phyloP scores from a whole-genome alignment of 768 basidiomycete genomes.

The Dacryopinax primogenitus region DNA sequence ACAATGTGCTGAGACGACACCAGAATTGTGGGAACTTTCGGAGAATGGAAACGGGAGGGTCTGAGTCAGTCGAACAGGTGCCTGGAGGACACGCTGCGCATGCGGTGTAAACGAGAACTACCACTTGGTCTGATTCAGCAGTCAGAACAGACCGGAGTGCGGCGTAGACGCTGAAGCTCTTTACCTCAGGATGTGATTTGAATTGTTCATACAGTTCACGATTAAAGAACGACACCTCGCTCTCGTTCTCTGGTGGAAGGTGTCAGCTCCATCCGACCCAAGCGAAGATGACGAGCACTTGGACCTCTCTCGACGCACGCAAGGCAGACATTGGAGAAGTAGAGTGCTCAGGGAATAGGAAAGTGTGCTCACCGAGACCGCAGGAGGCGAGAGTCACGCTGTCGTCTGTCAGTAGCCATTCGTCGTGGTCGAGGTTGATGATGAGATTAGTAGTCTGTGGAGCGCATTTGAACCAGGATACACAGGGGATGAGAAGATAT shows the following conservation, averaged over 20 bases:
- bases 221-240: slow-evolving; percentile 88
- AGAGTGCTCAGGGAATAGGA: slow-evolving; percentile 6
- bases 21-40: neutral
- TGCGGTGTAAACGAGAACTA: slow-evolving; percentile 4
- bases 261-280: neutral
- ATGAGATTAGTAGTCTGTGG: slow-evolving; percentile 90
- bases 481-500: neutral
- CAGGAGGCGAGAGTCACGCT: slow-evolving; percentile 47
- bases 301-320: neutral
- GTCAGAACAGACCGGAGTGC: neutral
- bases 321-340: neutral
- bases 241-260: slow-evolving; percentile 68
- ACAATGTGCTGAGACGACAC: neutral
- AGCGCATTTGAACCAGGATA: neutral
- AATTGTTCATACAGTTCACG: slow-evolving; percentile 62
- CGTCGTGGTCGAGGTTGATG: slow-evolving; percentile 92
- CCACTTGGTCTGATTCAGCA: slow-evolving; percentile 15
- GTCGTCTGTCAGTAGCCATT: slow-evolving; percentile 74
- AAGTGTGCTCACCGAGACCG: slow-evolving; percentile 55
- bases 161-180: neutral
- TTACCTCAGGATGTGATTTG: slow-evolving; percentile 69
- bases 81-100: neutral
- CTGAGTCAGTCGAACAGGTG: no score
- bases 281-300: neutral
- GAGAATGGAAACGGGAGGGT: neutral